Evolutionary conservation across 129 eudicot genomes (phyloP), one percentile per base, ranked within the genome.

Genomic region (Flaveria sonorensis): DNA sequence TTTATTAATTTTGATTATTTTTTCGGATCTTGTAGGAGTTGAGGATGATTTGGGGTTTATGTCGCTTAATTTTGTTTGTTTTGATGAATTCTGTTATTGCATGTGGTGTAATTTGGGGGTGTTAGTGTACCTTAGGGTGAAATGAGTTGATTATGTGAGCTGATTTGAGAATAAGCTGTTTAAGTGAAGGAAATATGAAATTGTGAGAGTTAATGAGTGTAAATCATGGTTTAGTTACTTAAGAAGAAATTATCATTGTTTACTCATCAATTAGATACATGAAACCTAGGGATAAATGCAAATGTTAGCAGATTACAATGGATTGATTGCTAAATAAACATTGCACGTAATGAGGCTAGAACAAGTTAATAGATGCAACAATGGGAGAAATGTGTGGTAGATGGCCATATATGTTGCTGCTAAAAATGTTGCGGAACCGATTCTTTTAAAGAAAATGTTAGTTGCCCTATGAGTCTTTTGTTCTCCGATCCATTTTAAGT

Each of bases 331-430:
- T 66, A 18, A 18, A 66, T 40, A 42, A 66, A 40, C 48, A 26
- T 6, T 7, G 16, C 7, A 39, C 0, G 2, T 36, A 15, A 36
- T 15, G 56, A 30, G 48, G 11, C 10, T 26, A 6, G 47, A 62
- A 45, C 47, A 75, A 48, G 70, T 61, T 23, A 61, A 75, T 62
- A 15, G 50, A n/a, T 61, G 32, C 78, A 51, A 51, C 19, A n/a
- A 32, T 16, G 12, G 70, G 7, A 16, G 46, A 64, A 64, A 7
- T 64, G 48, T 7, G 70, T 64, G 48, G 65, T n/a, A 57, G 36
- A 56, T 43, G 16, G 78, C 24, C 16, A 32, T 23, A 12, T 60
- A 9, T 60, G 70, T 59, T 74, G 70, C 56, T 42, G 78, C 26
- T 39, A 59, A 43, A 23, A 3, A 15, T 74, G 56, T 74, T 57